phyloP scores from a whole-genome alignment of 2,329 filamentous ascomycete genomes.

The Trichoderma asperellum region DNA sequence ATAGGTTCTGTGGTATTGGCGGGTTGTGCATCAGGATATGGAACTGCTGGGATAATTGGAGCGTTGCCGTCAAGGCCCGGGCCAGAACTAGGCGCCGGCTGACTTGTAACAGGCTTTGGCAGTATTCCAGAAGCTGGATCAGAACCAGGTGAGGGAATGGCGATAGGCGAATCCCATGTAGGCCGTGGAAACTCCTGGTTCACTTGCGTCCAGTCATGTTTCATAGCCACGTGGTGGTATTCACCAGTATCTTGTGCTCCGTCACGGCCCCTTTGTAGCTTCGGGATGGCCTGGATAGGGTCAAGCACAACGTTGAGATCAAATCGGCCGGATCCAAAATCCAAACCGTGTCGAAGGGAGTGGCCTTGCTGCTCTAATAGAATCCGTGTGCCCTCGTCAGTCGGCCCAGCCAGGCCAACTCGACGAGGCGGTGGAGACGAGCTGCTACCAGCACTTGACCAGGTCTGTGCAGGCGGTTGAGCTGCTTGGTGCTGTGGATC shows the following conservation, averaged over 20 bases:
- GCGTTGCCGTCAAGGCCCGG: conserved; percentile 51
- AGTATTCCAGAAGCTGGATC: conserved; percentile 15
- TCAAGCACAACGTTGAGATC: conserved; percentile 75
- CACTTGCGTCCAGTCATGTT: conserved; percentile 52
- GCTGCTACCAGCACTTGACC: conserved; percentile 15
- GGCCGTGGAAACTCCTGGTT: conserved; percentile 32
- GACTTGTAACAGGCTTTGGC: conserved; percentile 42
- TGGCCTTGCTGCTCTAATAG: conserved; percentile 54
- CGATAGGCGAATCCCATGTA: conserved; percentile 12
- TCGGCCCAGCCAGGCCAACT: background rate
- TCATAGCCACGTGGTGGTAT: conserved; percentile 54
- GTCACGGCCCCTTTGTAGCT: conserved; percentile 55
- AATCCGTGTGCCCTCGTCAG: conserved; percentile 21
- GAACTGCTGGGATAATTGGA: background rate
- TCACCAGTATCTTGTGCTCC: conserved; percentile 51
- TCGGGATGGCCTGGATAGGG: conserved; percentile 54
- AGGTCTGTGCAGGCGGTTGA: conserved; percentile 12
- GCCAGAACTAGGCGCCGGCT: conserved; percentile 56
- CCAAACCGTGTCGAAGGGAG: conserved; percentile 58
- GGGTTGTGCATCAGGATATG: background rate
- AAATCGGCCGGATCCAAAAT: conserved; percentile 67
- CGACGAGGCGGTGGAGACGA: conserved; percentile 11
- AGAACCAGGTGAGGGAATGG: conserved; percentile 3
- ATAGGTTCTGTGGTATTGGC: background rate
- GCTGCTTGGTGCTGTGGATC: no score